Conservation (phyloP, 352 stramenopile species). For the Globisporangium solare region DNA sequence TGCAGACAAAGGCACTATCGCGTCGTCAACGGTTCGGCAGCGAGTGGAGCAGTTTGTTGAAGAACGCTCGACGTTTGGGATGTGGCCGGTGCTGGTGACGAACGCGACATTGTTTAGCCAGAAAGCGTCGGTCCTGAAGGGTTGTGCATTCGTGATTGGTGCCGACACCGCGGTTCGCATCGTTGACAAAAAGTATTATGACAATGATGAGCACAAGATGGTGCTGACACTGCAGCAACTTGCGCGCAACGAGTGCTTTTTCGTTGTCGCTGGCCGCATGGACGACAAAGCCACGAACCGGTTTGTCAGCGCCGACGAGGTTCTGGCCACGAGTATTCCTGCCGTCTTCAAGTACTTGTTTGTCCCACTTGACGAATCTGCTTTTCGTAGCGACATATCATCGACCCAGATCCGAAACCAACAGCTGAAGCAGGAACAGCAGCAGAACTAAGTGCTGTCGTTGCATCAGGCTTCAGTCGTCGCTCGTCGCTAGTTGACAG, state of each 20-base stretch:
- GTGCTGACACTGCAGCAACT: slow-evolving; percentile 70
- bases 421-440: not conserved
- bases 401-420: slow-evolving; percentile 73
- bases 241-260: slow-evolving; percentile 51
- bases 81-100: slow-evolving; percentile 73
- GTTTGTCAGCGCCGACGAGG: slow-evolving; percentile 57
- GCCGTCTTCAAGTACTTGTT: slow-evolving; percentile 60
- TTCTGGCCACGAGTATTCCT: slow-evolving; percentile 42
- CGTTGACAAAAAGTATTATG: slow-evolving; percentile 90
- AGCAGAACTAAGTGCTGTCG: not conserved
- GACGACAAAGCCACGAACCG: slow-evolving; percentile 42
- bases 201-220: slow-evolving; percentile 68
- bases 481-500: no score
- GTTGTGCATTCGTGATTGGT: slow-evolving; percentile 83
- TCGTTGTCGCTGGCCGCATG: slow-evolving; percentile 84
- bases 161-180: slow-evolving; percentile 87
- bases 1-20: slow-evolving; percentile 72
- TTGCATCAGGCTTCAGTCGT: no score
- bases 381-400: slow-evolving; percentile 86
- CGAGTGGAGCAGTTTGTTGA: slow-evolving; percentile 56
- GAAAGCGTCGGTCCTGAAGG: slow-evolving; percentile 74
- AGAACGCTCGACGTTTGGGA: slow-evolving; percentile 16
- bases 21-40: slow-evolving; percentile 26
- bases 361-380: slow-evolving; percentile 52
- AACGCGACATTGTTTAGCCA: slow-evolving; percentile 74